phyloP scores from a whole-genome alignment of 257 asterid species.

The Petunia axillaris region DNA sequence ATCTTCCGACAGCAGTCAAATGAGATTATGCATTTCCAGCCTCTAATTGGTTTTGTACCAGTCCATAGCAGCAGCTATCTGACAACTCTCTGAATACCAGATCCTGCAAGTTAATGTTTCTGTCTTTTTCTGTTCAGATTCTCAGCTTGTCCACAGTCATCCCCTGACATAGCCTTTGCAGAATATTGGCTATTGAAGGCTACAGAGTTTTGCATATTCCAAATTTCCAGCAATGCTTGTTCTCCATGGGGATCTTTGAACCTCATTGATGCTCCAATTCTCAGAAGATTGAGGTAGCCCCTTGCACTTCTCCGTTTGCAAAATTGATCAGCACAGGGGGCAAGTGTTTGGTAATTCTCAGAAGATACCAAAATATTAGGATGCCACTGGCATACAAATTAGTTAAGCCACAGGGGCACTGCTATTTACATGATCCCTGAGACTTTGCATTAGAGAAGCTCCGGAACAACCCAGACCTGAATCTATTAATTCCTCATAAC shows the following conservation, averaged over 20 bases:
- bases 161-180: background rate
- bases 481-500: constrained; percentile 38
- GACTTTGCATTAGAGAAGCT: background rate
- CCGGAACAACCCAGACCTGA: constrained; percentile 18
- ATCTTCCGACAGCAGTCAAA: background rate
- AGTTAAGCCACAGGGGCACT: background rate
- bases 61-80: background rate
- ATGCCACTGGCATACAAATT: background rate
- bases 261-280: background rate
- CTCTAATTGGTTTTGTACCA: background rate
- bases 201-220: background rate
- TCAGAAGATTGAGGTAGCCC: constrained; percentile 6
- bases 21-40: background rate
- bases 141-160: background rate
- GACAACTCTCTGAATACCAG: background rate
- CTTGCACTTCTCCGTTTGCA: background rate
- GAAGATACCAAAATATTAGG: constrained; percentile 3
- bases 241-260: background rate
- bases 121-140: no score
- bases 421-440: constrained; percentile 12
- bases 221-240: background rate
- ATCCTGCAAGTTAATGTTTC: background rate
- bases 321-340: background rate
- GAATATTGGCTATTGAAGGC: constrained; percentile 4
- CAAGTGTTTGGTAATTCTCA: background rate